Conservation (phyloP, 306 rosid genomes). For the Benincasa hispida region DNA sequence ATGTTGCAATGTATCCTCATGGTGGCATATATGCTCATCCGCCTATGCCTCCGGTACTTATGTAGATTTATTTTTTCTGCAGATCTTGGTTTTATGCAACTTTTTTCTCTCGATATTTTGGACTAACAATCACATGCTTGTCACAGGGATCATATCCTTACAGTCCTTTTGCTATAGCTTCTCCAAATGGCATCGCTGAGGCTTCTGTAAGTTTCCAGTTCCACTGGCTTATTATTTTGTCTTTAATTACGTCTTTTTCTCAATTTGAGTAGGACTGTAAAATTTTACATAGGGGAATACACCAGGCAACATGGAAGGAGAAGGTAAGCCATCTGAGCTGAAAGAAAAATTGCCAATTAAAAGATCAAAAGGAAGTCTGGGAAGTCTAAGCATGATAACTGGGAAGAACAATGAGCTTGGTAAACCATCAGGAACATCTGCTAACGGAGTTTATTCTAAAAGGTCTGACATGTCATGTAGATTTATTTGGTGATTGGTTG, state of each 20-base stretch:
- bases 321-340: slow-evolving; percentile 68
- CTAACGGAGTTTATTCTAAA: slow-evolving; percentile 76
- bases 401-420: slow-evolving; percentile 73
- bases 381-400: slow-evolving; percentile 94
- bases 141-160: slow-evolving; percentile 92
- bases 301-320: slow-evolving; percentile 67
- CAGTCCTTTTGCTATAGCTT: slow-evolving; percentile 85
- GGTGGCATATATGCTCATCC: slow-evolving; percentile 99
- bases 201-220: slow-evolving; percentile 60
- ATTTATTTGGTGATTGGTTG: neutral
- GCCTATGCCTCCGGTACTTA: slow-evolving; percentile 84
- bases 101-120: slow-evolving; percentile 10
- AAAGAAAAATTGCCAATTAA: slow-evolving; percentile 91
- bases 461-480: slow-evolving; percentile 35
- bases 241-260: slow-evolving; percentile 12
- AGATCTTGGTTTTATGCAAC: slow-evolving; percentile 9
- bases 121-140: slow-evolving; percentile 12
- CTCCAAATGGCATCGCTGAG: slow-evolving; percentile 86
- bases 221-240: neutral
- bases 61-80: slow-evolving; percentile 15
- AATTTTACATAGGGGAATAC: slow-evolving; percentile 64
- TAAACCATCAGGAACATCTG: slow-evolving; percentile 65
- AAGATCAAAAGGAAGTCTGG: slow-evolving; percentile 96
- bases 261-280: slow-evolving; percentile 7
- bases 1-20: slow-evolving; percentile 98